Percentiles rank a stretch among this genome's conserved stretches.
These are phyloP conservation scores for Schoenoplectus tabernaemontani DNA, from an alignment of 202 grass and related monocot species.

Conservation along the genomic window DNA sequence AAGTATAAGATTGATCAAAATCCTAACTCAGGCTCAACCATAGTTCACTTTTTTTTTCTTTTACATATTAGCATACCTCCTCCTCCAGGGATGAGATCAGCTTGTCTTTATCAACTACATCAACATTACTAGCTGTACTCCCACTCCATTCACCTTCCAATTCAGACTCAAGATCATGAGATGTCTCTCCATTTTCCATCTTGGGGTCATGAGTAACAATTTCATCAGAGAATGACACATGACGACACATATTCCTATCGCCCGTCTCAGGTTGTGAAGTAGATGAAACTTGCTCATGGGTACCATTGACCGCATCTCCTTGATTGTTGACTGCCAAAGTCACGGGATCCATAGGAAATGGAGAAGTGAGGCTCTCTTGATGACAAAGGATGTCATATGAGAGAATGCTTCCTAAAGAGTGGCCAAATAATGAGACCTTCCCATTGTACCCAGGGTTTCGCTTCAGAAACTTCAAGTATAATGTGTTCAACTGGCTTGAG, in stretches of 20 bases:
- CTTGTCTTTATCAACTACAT: constrained; percentile 44
- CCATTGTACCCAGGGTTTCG: constrained; percentile 92
- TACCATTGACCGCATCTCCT: constrained; percentile 24
- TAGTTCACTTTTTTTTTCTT: not conserved
- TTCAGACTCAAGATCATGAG: not conserved
- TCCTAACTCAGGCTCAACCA: not conserved
- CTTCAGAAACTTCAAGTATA: constrained; percentile 87
- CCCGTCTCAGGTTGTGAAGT: not conserved
- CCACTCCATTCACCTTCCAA: not conserved
- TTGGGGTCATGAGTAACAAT: constrained; percentile 5
- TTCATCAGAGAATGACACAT: constrained; percentile 11
- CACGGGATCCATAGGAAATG: constrained; percentile 45
- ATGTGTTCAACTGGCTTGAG: constrained; percentile 68
- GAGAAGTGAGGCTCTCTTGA: constrained; percentile 56
- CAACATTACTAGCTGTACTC: constrained; percentile 1
- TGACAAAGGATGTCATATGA: constrained; percentile 99
- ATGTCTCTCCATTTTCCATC: constrained; percentile 7
- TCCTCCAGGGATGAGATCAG: constrained; percentile 54
- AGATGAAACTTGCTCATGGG: not conserved
- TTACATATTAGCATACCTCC: constrained; percentile 50
- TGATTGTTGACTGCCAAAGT: constrained; percentile 32
- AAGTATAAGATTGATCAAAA: not conserved
- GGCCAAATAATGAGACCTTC: constrained; percentile 93
- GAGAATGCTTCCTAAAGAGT: constrained; percentile 89
- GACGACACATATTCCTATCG: not conserved